Conservation (phyloP, 352 stramenopile genomes). For the Phytophthora sojae region DNA sequence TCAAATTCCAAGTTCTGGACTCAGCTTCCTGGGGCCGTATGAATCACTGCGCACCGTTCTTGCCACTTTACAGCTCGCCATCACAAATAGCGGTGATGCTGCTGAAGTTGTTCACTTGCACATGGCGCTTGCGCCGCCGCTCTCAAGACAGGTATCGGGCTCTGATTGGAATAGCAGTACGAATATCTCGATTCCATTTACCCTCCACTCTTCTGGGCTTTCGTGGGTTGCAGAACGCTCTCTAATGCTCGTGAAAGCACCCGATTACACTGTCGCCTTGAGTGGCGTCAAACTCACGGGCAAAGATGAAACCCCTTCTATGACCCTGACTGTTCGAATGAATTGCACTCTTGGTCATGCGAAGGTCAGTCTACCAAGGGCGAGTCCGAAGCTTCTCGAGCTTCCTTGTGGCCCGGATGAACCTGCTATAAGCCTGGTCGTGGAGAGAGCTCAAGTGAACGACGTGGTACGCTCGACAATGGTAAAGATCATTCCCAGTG, state of each 20-base stretch:
- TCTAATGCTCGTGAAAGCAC: conserved; percentile 4
- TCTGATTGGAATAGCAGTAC: conserved; percentile 8
- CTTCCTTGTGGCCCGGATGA: not conserved
- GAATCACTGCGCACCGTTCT: conserved; percentile 32
- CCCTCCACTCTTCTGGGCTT: conserved; percentile 1
- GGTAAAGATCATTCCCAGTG: not conserved
- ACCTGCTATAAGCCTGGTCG: not conserved
- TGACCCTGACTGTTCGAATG: conserved; percentile 5
- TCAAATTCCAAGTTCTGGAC: conserved; percentile 22
- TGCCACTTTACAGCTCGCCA: conserved; percentile 22
- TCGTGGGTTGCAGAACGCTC: not conserved
- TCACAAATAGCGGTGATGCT: conserved; percentile 1
- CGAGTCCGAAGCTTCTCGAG: not conserved
- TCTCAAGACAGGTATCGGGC: not conserved
- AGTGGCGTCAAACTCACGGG: conserved; percentile 7
- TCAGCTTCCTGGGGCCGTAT: conserved; percentile 31
- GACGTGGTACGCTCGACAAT: not conserved
- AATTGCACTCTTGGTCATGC: conserved; percentile 7
- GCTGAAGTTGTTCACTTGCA: conserved; percentile 22
- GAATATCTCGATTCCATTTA: conserved; percentile 22
- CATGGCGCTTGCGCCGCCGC: not conserved
- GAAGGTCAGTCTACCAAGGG: not conserved
- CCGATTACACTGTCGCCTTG: not conserved
- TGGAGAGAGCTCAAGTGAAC: not conserved
- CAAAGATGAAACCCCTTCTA: not conserved